Percentiles rank a stretch among this genome's conserved stretches.
These are phyloP conservation scores for Backusella circina DNA, from an alignment of 192 early-diverging fungal genomes.

Conservation along the genomic window DNA sequence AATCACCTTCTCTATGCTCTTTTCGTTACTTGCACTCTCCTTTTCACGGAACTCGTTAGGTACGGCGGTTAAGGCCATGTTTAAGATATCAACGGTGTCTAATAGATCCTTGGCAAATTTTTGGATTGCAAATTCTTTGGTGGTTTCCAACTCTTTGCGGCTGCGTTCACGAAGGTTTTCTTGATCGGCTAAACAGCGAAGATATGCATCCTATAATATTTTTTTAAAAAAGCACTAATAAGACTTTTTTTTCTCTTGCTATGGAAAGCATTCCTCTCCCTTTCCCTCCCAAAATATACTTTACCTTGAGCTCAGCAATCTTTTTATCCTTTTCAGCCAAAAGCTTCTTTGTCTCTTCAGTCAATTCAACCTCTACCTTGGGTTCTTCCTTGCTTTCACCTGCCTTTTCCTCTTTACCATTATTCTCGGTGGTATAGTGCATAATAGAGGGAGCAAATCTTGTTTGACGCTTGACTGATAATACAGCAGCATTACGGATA, in stretches of 20 bases:
- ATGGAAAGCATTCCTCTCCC: background rate
- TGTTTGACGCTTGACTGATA: slow-evolving; percentile 7
- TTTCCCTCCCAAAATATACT: background rate
- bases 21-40: slow-evolving; percentile 18
- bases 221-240: background rate
- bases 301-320: slow-evolving; percentile 77
- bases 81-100: slow-evolving; percentile 86
- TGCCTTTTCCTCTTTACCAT: slow-evolving; percentile 25
- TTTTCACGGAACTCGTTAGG: slow-evolving; percentile 58
- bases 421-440: slow-evolving; percentile 39
- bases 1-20: slow-evolving; percentile 39
- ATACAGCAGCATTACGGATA: slow-evolving; percentile 4
- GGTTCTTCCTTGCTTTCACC: slow-evolving; percentile 16
- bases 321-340: slow-evolving; percentile 74
- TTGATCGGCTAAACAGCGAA: slow-evolving; percentile 90
- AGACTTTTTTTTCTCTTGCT: background rate
- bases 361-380: slow-evolving; percentile 11
- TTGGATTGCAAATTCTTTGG: slow-evolving; percentile 87
- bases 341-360: slow-evolving; percentile 32
- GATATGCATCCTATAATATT: slow-evolving; percentile 72
- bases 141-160: slow-evolving; percentile 78
- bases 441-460: background rate
- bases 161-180: slow-evolving; percentile 94
- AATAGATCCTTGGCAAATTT: slow-evolving; percentile 98
- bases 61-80: slow-evolving; percentile 85